Evolutionary conservation across 2,329 filamentous ascomycete species (phyloP), one percentile per base, ranked within the genome.

Genomic region (Hypoxylon sp.): DNA sequence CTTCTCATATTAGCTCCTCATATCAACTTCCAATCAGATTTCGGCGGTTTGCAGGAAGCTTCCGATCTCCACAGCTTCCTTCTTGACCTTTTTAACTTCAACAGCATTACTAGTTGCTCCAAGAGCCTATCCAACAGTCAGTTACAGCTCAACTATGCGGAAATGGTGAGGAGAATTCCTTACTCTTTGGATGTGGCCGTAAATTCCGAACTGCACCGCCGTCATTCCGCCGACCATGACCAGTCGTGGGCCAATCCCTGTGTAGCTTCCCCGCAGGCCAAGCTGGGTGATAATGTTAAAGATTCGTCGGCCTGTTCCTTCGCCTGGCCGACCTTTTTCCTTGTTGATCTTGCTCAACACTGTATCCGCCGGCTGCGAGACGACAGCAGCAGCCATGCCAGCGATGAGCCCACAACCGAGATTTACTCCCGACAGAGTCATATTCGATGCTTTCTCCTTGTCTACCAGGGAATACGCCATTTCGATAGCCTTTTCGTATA

Each of bases 191-290:
- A 65, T 62, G 27, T 65, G 60, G 16, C 62, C 63, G 12, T 64
- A 65, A 27, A 65, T 56, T 36, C 60, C 63, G 27, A 65, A 62
- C 29, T 64, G 62, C 17, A 60, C 44, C 16, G 63, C 62, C 12
- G 60, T 64, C 60, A 65, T 58, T 3, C 63, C 62, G 12, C 63
- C 63, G 7, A 65, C 62, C 63, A 65, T 65, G 29, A 65, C 55
- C 4, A 64, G 44, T 16, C 63, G 54, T 25, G 63, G 59, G 7
- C 55, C 52, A 34, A 65, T 50, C 29, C 63, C 62, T 17, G 63
- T 46, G 17, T 59, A 65, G 44, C 57, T 62, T 36, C 63, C 63
- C 29, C 62, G 62, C 19, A 65, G 13, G 21, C 63, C 63, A 20
- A 62, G 60, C 7, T 65, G 60, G n/a, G 37, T 31, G 34, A 61